Conservation (phyloP, 768 basidiomycete genomes). For the Phanerochaete carnosa region DNA sequence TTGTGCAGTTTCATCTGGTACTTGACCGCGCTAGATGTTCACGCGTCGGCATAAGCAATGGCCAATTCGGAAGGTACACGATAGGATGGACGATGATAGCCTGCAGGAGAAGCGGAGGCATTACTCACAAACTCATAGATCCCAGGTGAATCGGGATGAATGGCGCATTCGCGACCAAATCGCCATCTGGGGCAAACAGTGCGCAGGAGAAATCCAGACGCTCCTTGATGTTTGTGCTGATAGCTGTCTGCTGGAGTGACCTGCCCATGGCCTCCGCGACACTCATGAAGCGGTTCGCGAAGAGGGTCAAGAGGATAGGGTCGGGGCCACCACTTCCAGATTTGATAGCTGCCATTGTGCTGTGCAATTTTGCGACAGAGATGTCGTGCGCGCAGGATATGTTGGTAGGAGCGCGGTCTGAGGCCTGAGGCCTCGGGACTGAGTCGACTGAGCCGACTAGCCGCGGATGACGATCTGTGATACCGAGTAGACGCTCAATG, state of each 20-base stretch:
- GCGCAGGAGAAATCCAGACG: slow-evolving; percentile 94
- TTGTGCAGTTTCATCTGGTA: slow-evolving; percentile 83
- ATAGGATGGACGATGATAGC: not conserved
- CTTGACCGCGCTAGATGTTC: slow-evolving; percentile 61
- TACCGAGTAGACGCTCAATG: too few species aligned
- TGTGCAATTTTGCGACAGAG: too few species aligned
- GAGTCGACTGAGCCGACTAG: too few species aligned
- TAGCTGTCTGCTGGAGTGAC: slow-evolving; percentile 85
- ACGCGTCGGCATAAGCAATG: not conserved
- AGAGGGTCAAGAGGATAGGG: slow-evolving; percentile 85
- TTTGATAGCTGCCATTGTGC: not conserved
- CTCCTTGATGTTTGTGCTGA: slow-evolving; percentile 95
- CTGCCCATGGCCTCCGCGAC: slow-evolving; percentile 96
- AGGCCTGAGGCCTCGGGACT: too few species aligned
- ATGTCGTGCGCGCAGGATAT: not conserved
- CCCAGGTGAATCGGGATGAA: slow-evolving; percentile 87
- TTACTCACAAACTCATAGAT: slow-evolving; percentile 84
- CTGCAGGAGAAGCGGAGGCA: not conserved
- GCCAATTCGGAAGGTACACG: not conserved
- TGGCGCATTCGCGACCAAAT: slow-evolving; percentile 91
- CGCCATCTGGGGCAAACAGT: slow-evolving; percentile 91
- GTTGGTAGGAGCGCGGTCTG: not conserved
- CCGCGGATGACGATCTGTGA: too few species aligned
- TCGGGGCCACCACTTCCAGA: slow-evolving; percentile 48
- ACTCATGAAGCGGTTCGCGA: slow-evolving; percentile 96